Conservation (phyloP, 176 grass and related monocot genomes). For the Zea mays region Zm-B73-REFERENCE-NAM-5.0 NC_050096.1:233449501-233450000, state of each 20-base stretch:
- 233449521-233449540: slow-evolving; percentile 16
- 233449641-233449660: slow-evolving; percentile 14
- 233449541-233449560: neutral
- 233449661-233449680: slow-evolving; percentile 2
- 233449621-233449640: slow-evolving; percentile 28
- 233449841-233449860: neutral
- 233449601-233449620: slow-evolving; percentile 18
- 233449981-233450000: neutral
- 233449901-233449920: neutral
- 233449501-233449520: slow-evolving; percentile 14
- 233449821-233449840: too few species aligned
- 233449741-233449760: neutral
- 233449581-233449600: slow-evolving; percentile 19
- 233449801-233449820: neutral
- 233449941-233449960: neutral
- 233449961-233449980: slow-evolving; percentile 2
- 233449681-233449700: slow-evolving; percentile 25
- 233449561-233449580: neutral
- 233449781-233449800: slow-evolving; percentile 9
- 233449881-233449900: too few species aligned
- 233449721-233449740: neutral
- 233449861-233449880: too few species aligned
- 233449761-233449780: neutral
- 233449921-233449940: neutral
- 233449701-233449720: neutral